These are phyloP conservation scores for Sphaerobolus stellatus DNA, from an alignment of 1,284 basidiomycete genomes.

Conservation along the genomic window DNA sequence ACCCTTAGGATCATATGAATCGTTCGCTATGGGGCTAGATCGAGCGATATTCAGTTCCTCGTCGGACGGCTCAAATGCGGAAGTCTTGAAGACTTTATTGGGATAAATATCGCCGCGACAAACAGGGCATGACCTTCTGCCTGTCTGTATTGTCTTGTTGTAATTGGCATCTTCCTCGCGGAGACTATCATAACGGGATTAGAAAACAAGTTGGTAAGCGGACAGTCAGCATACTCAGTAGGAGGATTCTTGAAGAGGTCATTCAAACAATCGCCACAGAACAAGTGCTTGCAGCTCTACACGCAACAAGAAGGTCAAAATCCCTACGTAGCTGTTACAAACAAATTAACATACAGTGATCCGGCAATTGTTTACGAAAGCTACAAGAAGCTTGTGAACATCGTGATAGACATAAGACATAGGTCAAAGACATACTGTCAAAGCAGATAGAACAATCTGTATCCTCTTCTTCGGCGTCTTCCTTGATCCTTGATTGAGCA, in stretches of 20 bases:
- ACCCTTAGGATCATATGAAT: conserved; percentile 6
- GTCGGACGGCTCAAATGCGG: conserved; percentile 52
- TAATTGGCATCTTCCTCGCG: conserved; percentile 55
- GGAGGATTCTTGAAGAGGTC: conserved; percentile 37
- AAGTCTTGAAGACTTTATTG: conserved; percentile 49
- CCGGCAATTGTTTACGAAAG: conserved; percentile 9
- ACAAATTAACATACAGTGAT: conserved; percentile 7
- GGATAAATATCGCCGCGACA: conserved; percentile 40
- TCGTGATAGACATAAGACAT: neutral
- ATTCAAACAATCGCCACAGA: conserved; percentile 13
- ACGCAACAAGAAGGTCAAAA: too few species aligned
- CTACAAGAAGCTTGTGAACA: neutral
- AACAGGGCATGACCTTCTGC: conserved; percentile 17
- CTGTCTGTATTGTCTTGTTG: neutral
- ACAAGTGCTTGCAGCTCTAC: conserved; percentile 12
- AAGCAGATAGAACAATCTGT: conserved; percentile 26
- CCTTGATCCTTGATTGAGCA: conserved; percentile 14
- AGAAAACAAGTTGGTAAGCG: neutral
- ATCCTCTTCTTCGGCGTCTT: conserved; percentile 19
- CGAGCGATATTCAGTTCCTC: conserved; percentile 26
- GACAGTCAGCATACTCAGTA: conserved; percentile 49
- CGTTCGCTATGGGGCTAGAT: neutral
- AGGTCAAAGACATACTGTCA: conserved; percentile 26
- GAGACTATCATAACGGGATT: conserved; percentile 43
- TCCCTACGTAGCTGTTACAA: neutral